Evolutionary conservation across 805 yeast genomes (phyloP), one percentile per base, ranked within the genome.

Genomic region (Candida adriatica): DNA sequence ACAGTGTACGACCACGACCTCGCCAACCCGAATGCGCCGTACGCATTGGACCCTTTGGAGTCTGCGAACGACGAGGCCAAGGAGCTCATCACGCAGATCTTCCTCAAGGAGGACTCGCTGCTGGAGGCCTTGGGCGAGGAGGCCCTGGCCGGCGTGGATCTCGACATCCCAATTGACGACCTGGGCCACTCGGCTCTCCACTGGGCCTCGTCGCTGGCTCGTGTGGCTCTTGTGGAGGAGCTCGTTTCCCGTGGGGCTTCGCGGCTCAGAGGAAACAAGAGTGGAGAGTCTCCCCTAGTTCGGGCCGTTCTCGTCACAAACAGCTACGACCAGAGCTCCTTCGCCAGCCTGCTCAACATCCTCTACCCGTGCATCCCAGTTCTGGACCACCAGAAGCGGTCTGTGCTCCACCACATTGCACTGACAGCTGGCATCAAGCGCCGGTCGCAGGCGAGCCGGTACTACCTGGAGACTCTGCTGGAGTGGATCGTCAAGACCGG

Each of bases 161-260:
- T 88, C 30, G 92, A 86, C 49, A 84, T 86, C 20, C 79, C 96
- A 1, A 83, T 94, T 27, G 99, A 94, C 57, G 94, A 84, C 45
- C 75, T 80, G 36, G 96, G 97, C 1, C 92, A 92, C 51, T 81
- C 95, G 0, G 86, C 95, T 1, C 66, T 92, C 35, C 99, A 92
- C 57, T 84, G 97, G 94, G 94, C 96, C 4, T 78, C 96, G 11
- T 84, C 96, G 1, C 68, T 92, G 54, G 97, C 94, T 0, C 75
- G 85, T 36, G 58, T 79, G 2, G 62, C 75, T 3, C 65, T 88
- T 31, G 90, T 86, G 4, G 73, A 64, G 26, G 77, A 77, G 24
- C 65, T 85, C 11, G 79, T 92, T 18, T 61, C 70, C 24, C 64
- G 69, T 26, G 83, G 85, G 10, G 78, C 94, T 1, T 70, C 73